These are phyloP conservation scores for Fusarium veterinarium DNA, from an alignment of 2,329 filamentous ascomycete genomes.

Conservation along the genomic window DNA sequence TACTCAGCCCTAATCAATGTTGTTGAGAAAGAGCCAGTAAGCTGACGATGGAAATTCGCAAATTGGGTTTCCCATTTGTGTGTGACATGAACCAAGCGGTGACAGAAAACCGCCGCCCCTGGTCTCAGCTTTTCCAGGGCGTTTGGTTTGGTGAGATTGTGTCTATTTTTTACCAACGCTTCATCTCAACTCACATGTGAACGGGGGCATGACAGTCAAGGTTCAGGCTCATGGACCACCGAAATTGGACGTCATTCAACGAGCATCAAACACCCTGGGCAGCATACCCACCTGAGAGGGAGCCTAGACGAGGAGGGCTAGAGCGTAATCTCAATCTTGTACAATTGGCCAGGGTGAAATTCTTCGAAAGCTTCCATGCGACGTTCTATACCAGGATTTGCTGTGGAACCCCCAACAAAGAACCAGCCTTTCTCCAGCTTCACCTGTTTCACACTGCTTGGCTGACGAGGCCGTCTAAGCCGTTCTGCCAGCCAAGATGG, in stretches of 20 bases:
- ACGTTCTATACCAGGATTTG: conserved; percentile 37
- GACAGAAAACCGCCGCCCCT: conserved; percentile 28
- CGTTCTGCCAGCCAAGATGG: conserved; percentile 3
- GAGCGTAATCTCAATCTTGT: conserved; percentile 13
- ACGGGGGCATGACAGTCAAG: conserved; percentile 34
- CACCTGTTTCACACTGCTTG: conserved; percentile 28
- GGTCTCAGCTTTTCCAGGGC: conserved; percentile 32
- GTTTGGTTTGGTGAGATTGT: background rate
- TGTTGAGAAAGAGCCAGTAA: conserved; percentile 27
- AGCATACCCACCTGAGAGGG: conserved; percentile 33
- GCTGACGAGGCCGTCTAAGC: conserved; percentile 36
- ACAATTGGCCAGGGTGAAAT: conserved; percentile 18
- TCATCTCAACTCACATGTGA: conserved; percentile 16
- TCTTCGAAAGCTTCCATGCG: conserved; percentile 44
- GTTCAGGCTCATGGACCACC: conserved; percentile 32
- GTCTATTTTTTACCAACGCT: conserved; percentile 4
- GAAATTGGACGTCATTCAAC: conserved; percentile 47
- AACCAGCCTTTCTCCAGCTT: conserved; percentile 27
- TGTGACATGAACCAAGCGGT: conserved; percentile 26
- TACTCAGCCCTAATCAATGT: conserved; percentile 32
- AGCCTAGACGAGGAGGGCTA: conserved; percentile 18
- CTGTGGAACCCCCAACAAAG: conserved; percentile 35
- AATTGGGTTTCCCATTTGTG: conserved; percentile 34
- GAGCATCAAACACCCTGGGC: conserved; percentile 29
- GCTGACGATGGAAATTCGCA: conserved; percentile 31